Evolutionary conservation across 176 grass and related monocot genomes (phyloP).

Genomic region (Musa acuminata): DNA sequence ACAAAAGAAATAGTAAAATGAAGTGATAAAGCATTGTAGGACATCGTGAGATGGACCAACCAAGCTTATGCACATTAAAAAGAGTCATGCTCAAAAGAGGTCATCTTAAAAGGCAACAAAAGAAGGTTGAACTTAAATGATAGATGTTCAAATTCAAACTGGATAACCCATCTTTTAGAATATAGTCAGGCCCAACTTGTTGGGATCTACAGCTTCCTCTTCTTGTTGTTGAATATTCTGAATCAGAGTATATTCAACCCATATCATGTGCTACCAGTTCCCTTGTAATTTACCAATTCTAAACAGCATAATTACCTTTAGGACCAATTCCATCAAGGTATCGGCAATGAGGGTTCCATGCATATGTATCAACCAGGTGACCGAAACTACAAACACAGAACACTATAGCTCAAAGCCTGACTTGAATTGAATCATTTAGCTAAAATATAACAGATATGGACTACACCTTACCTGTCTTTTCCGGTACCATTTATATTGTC

Average conservation of each 20-base stretch:
- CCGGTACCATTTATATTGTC: slow-evolving; percentile 77
- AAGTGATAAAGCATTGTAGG: neutral
- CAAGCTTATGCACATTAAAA: neutral
- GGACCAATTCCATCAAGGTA: slow-evolving; percentile 77
- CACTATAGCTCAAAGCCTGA: neutral
- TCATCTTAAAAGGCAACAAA: neutral
- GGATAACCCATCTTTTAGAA: neutral
- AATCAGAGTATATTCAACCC: neutral
- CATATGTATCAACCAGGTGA: slow-evolving; percentile 87
- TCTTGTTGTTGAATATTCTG: neutral
- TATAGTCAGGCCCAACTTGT: neutral
- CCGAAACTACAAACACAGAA: slow-evolving; percentile 45
- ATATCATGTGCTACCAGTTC: no score
- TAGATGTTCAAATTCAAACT: neutral
- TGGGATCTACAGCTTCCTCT: neutral
- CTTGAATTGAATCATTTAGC: neutral
- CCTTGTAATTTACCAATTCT: neutral
- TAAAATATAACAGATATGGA: neutral
- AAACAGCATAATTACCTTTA: slow-evolving; percentile 41
- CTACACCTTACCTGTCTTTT: slow-evolving; percentile 58
- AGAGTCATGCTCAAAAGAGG: neutral
- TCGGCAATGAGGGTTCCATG: slow-evolving; percentile 93
- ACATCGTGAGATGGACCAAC: neutral
- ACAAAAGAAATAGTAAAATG: no score
- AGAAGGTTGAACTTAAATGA: neutral